Evolutionary conservation across 2,329 filamentous ascomycete genomes (phyloP), one percentile per base, ranked within the genome.

Genomic region (Metarhizium rileyi): DNA sequence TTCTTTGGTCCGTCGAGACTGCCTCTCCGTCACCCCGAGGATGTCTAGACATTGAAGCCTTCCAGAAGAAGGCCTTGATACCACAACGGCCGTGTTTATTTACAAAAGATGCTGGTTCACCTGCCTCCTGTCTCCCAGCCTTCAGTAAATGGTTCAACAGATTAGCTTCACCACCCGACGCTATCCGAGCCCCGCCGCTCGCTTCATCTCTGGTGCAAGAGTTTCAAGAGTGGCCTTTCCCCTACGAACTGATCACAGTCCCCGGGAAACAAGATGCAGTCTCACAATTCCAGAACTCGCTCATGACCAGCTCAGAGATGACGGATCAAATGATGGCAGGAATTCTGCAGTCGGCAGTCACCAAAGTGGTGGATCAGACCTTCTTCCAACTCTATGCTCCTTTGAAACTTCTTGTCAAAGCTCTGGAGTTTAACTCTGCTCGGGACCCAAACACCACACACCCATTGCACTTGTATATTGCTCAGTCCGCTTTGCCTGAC

Each of bases 401-500:
- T 0, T 67, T 95, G 0, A 70, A 70, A 35, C 72, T 91, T 30
- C 79, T 94, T 44, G 66, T 84, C 16, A 74, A 80, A 44, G 75
- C 72, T 6, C 56, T 71, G n/a, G 61, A 70, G 46, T 80, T 73
- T 63, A 80, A 79, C 50, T 30, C 48, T 10, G 22, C 44, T 9
- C 55, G 60, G 53, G 46, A 50, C 42, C 1, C 30, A 27, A 42
- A 50, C 26, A 35, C 53, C 43, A 5, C 50, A 64, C 45, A 63
- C 49, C 57, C 53, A 4, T 49, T 68, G 2, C 67, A 73, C n/a
- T 71, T 96, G 3, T 97, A 97, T 64, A 83, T 97, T 48, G 90
- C 91, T 0, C 93, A 97, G 67, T 86, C 83, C 14, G 74, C 84
- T 28, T 73, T 96, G 2, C 61, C 73, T 4, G 77, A 86, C 49